These are phyloP conservation scores for Paramecium octaurelia DNA, from an alignment of 73 alveolate genomes.

Conservation along the genomic window DNA sequence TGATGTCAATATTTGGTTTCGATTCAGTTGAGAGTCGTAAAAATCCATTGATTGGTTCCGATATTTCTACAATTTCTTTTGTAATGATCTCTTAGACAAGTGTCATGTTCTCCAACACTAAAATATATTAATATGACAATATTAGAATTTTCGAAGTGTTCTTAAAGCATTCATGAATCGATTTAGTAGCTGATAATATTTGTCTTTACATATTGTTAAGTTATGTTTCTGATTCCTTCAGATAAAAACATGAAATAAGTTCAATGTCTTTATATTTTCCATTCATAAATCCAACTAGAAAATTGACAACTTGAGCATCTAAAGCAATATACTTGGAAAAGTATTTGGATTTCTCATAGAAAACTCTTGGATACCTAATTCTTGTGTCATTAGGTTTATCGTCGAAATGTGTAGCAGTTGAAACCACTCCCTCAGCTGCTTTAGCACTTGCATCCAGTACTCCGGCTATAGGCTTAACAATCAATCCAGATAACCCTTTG, in stretches of 20 bases:
- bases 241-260: neutral
- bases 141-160: neutral
- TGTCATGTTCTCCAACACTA: neutral
- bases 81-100: neutral
- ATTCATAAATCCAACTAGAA: neutral
- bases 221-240: neutral
- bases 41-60: neutral
- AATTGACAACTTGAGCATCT: conserved; percentile 44
- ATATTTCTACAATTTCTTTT: neutral
- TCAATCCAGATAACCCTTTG: conserved; percentile 94
- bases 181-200: conserved; percentile 14
- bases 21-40: neutral
- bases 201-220: neutral
- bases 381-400: conserved; percentile 74
- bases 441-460: conserved; percentile 91
- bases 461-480: conserved; percentile 96
- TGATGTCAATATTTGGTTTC: neutral
- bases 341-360: conserved; percentile 78
- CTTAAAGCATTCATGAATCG: conserved; percentile 16
- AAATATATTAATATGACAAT: neutral
- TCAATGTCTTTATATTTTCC: conserved; percentile 11
- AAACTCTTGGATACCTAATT: conserved; percentile 87
- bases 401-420: conserved; percentile 74
- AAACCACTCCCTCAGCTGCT: conserved; percentile 95
- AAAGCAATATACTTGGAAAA: conserved; percentile 42